phyloP scores from a whole-genome alignment of 495 filamentous ascomycete genomes.

The Clavariopsis aquatica region DNA sequence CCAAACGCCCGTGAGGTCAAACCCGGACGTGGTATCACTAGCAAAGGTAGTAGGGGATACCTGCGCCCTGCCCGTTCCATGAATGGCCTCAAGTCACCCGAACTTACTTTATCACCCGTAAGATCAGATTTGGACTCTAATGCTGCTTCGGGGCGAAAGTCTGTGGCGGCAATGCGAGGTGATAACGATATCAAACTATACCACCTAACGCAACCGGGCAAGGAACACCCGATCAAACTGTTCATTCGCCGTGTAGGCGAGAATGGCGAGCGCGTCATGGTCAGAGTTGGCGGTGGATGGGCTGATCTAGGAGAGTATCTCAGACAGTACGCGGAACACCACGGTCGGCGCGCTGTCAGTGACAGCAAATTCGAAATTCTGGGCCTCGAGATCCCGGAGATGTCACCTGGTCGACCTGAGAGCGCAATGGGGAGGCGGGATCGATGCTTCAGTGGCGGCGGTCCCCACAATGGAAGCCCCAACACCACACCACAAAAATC shows the following conservation, averaged over 20 bases:
- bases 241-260: constrained; percentile 91
- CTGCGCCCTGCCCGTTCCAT: constrained; percentile 32
- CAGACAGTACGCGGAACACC: constrained; percentile 88
- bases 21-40: constrained; percentile 9
- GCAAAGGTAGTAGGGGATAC: constrained; percentile 21
- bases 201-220: constrained; percentile 81
- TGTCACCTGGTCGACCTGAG: constrained; percentile 18
- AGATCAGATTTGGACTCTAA: constrained; percentile 29
- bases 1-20: constrained; percentile 38
- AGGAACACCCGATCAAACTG: constrained; percentile 84
- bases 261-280: constrained; percentile 91
- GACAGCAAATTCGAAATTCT: constrained; percentile 60
- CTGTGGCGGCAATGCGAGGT: constrained; percentile 10
- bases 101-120: constrained; percentile 36
- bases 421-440: constrained; percentile 28
- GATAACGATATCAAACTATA: constrained; percentile 61
- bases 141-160: constrained; percentile 30
- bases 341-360: constrained; percentile 62
- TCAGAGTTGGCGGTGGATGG: constrained; percentile 95
- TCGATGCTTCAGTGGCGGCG: constrained; percentile 20
- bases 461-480: constrained; percentile 3
- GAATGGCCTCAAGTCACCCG: constrained; percentile 36
- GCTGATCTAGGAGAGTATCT: constrained; percentile 92
- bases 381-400: constrained; percentile 47
- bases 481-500: constrained; percentile 26